Evolutionary conservation across 1,284 basidiomycete species (phyloP).

Genomic region (Chalciporus piperatoides): DNA sequence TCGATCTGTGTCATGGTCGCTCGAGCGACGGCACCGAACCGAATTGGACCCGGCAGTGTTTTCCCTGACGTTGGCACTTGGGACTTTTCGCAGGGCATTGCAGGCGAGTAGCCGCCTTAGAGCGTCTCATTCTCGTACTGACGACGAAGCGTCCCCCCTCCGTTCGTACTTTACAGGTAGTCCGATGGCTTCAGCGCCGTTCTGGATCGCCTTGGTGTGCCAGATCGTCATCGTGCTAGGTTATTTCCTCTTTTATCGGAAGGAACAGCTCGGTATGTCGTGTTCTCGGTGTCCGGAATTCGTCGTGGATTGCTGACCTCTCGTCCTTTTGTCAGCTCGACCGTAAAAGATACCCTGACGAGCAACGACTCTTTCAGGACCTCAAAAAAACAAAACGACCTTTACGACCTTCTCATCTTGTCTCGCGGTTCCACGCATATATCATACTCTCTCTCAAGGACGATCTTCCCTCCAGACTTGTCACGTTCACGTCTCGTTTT

Average conservation of each 20-base stretch:
- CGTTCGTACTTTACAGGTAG: conserved; percentile 41
- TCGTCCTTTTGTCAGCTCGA: conserved; percentile 29
- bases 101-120: conserved; percentile 36
- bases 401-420: not conserved
- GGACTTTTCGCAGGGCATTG: conserved; percentile 70
- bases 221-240: conserved; percentile 83
- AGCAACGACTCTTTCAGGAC: not conserved
- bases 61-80: conserved; percentile 91
- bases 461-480: not conserved
- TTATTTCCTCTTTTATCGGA: conserved; percentile 94
- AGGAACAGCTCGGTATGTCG: conserved; percentile 68
- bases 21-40: conserved; percentile 80
- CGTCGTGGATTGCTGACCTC: not conserved
- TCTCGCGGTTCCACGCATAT: not conserved
- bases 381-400: not conserved
- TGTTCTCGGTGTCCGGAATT: not conserved
- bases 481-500: not conserved
- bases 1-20: conserved; percentile 82
- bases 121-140: not conserved
- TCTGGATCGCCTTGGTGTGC: conserved; percentile 83
- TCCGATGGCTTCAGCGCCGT: conserved; percentile 74
- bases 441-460: not conserved
- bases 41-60: conserved; percentile 79
- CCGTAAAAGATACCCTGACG: conserved; percentile 26
- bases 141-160: not conserved